Conservation (phyloP, 352 stramenopile species). For the Saprolegnia parasitica region DNA sequence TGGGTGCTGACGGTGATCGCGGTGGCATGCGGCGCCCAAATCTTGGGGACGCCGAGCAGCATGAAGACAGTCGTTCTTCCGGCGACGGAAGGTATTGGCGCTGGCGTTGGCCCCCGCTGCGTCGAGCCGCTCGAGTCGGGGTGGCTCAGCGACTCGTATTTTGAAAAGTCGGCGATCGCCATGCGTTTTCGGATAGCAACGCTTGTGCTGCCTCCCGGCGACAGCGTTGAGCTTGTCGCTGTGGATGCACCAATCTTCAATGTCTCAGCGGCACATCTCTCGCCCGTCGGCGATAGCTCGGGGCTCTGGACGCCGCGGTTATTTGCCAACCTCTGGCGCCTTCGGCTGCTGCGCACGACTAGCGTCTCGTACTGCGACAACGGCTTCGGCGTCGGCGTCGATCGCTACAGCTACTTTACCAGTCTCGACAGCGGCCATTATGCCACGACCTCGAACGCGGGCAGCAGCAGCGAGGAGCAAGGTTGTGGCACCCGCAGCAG, state of each 20-base stretch:
- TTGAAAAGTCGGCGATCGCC: background rate
- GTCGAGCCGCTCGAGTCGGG: background rate
- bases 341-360: background rate
- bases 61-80: background rate
- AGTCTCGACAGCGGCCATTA: background rate
- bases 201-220: background rate
- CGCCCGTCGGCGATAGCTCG: background rate
- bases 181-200: background rate
- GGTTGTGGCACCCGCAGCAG: constrained; percentile 14
- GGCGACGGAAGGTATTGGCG: background rate
- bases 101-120: background rate
- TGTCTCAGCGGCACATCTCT: background rate
- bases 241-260: background rate
- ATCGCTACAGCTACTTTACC: background rate
- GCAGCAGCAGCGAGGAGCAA: background rate
- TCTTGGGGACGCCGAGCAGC: background rate
- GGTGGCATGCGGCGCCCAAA: background rate
- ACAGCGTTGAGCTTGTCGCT: background rate
- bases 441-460: background rate
- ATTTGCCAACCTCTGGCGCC: background rate
- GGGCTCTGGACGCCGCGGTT: background rate
- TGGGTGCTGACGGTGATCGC: background rate
- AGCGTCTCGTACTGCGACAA: background rate
- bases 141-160: background rate
- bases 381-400: background rate